Conservation (phyloP, 1,139 yeast genomes). For the Candida sanyaensis region DNA sequence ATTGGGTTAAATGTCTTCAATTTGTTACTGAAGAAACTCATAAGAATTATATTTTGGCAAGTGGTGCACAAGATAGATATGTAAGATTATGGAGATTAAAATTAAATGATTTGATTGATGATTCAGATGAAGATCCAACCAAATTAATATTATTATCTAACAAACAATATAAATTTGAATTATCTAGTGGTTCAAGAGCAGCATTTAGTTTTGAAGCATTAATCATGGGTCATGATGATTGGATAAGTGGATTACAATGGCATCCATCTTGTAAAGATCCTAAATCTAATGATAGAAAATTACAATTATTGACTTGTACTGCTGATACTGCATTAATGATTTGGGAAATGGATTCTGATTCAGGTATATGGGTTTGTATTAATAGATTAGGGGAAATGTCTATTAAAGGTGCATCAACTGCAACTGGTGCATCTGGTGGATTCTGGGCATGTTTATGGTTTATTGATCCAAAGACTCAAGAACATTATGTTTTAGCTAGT, state of each 20-base stretch:
- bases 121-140: conserved; percentile 54
- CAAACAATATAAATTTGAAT: conserved; percentile 59
- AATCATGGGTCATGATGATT: conserved; percentile 97
- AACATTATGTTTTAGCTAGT: conserved; percentile 66
- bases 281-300: conserved; percentile 27
- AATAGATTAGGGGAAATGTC: conserved; percentile 88
- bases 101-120: conserved; percentile 57
- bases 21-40: conserved; percentile 53
- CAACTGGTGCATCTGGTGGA: conserved; percentile 98
- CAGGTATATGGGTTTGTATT: conserved; percentile 90
- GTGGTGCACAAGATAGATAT: conserved; percentile 89
- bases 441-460: conserved; percentile 93
- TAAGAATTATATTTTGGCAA: conserved; percentile 65
- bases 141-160: conserved; percentile 60
- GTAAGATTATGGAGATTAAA: conserved; percentile 82
- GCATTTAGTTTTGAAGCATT: conserved; percentile 87
- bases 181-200: conserved; percentile 35
- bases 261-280: conserved; percentile 41
- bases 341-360: conserved; percentile 88
- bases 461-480: conserved; percentile 30
- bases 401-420: conserved; percentile 95
- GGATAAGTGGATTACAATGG: conserved; percentile 91
- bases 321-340: conserved; percentile 94
- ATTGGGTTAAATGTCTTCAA: conserved; percentile 81
- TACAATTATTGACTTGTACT: conserved; percentile 76